phyloP scores from a whole-genome alignment of 2,329 filamentous ascomycete genomes.

The Arthrobotrys megalospora region DNA sequence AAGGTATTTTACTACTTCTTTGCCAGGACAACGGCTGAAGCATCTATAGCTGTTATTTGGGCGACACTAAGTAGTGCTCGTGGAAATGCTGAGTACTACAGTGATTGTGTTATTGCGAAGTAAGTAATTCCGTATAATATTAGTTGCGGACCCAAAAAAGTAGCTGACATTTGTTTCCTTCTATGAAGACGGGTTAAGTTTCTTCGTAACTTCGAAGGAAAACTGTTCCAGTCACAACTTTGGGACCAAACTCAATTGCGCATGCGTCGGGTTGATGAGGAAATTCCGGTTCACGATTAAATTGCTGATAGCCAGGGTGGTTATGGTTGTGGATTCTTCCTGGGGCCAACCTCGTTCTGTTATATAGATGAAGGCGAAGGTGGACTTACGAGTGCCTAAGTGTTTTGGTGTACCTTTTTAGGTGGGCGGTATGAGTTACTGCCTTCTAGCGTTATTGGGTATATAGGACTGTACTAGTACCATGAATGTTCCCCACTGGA shows the following conservation, averaged over 20 bases:
- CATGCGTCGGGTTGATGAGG: not conserved
- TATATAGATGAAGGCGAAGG: too few species aligned
- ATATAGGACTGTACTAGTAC: too few species aligned
- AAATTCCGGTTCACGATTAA: not conserved
- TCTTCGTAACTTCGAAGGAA: not conserved
- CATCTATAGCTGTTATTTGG: slow-evolving; percentile 62
- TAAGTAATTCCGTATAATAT: slow-evolving; percentile 34
- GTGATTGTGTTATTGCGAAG: slow-evolving; percentile 62
- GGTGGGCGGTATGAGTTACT: too few species aligned
- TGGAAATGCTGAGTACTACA: slow-evolving; percentile 63
- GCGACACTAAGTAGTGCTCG: slow-evolving; percentile 62
- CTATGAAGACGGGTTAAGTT: not conserved
- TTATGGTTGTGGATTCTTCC: too few species aligned
- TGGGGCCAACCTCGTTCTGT: too few species aligned
- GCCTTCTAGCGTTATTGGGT: too few species aligned
- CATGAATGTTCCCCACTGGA: too few species aligned
- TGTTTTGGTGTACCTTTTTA: too few species aligned
- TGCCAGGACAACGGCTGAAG: slow-evolving; percentile 60
- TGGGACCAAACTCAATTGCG: not conserved
- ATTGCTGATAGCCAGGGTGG: too few species aligned
- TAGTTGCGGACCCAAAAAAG: not conserved
- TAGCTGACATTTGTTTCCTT: not conserved
- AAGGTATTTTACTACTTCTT: slow-evolving; percentile 51
- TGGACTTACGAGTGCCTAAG: too few species aligned
- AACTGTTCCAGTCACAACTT: not conserved